Evolutionary conservation across 257 asterid genomes (phyloP).

Genomic region (Lycium barbarum): DNA sequence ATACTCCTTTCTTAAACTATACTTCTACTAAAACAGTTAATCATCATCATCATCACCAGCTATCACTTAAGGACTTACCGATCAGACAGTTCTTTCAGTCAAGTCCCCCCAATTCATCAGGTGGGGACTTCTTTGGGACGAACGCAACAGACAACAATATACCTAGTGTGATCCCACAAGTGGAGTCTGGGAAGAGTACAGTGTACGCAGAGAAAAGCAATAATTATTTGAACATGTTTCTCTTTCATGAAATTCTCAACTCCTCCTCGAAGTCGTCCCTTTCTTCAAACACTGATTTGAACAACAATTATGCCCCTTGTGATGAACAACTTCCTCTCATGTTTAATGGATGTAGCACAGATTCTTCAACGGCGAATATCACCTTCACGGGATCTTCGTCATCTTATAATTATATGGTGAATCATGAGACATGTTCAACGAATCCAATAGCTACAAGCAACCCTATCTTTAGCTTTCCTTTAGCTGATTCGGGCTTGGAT

Average conservation of each 20-base stretch:
- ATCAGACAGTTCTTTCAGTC: neutral
- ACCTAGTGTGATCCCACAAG: no score
- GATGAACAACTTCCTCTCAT: slow-evolving; percentile 9
- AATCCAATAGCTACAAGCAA: neutral
- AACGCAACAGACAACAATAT: no score
- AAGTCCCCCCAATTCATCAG: neutral
- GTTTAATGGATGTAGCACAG: neutral
- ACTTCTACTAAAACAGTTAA: neutral
- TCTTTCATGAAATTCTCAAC: neutral
- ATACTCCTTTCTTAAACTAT: neutral
- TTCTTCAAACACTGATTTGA: neutral
- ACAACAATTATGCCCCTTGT: neutral
- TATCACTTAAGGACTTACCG: neutral
- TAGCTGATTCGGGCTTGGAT: neutral
- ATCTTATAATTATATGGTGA: neutral
- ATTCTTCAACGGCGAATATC: neutral
- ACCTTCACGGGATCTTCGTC: neutral
- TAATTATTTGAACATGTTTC: neutral
- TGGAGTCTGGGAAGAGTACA: no score
- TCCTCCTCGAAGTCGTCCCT: neutral
- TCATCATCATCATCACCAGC: neutral
- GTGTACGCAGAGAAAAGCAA: neutral
- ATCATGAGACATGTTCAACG: neutral
- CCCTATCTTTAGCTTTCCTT: neutral
- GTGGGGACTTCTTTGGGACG: neutral